Base-by-base conservation (phyloP, 208 protist genomes). In the Lotmaria passim region DNA sequence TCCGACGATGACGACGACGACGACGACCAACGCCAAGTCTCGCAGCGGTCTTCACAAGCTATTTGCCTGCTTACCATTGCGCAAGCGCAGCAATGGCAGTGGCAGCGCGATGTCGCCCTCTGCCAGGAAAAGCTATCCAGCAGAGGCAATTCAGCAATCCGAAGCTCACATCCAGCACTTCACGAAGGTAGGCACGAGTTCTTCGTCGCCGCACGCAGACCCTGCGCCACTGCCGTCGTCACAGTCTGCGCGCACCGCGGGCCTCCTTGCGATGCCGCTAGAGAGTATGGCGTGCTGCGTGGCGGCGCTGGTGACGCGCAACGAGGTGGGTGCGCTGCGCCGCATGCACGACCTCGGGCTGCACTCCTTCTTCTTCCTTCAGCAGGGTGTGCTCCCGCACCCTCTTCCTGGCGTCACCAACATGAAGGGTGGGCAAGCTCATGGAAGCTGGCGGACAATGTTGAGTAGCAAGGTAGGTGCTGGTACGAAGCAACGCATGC, bases 341-440 rank as follows among this genome's bases (percentile, higher is more conserved):
- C n/a, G 59, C 0, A 34, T 59, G 23, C 62, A 74, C 28, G 64
- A 64, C 19, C 2, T 60, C 11, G 71, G 63, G 7, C 36, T 78
- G 44, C 77, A 82, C 60, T 82, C 77, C 14, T 53, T 76, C 33
- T 82, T 78, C 36, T 74, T 60, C 24, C 28, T 78, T 41, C 61
- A 73, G 28, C 62, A 53, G 17, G 39, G 30, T n/a, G 52, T 30
- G 1, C 30, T 24, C 2, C 14, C 52, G 1, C 12, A 36, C 19
- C 28, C 48, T 34, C 26, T 30, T 30, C 21, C 46, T n/a, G n/a
- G n/a, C n/a, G n/a, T n/a, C n/a, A n/a, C n/a, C n/a, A n/a, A n/a
- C n/a, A n/a, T n/a, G n/a, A n/a, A n/a, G n/a, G n/a, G n/a, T n/a
- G n/a, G n/a, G n/a, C n/a, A n/a, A 51, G 12, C 21, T 11, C 46